Evolutionary conservation across 495 filamentous ascomycete species (phyloP).

Genomic region (Apiosordaria backusii): DNA sequence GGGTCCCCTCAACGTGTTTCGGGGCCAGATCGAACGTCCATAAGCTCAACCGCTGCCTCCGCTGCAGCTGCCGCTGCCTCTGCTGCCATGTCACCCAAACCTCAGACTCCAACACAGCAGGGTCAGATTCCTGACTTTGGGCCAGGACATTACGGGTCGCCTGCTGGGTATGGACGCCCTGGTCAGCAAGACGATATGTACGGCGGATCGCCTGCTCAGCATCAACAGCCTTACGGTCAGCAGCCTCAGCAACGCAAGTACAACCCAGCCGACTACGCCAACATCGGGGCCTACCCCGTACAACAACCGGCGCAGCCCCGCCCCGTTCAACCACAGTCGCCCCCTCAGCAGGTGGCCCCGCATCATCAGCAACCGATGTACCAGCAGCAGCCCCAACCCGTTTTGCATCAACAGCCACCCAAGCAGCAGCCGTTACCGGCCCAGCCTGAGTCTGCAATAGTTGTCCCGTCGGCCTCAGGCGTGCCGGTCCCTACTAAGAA

Average conservation of each 20-base stretch:
- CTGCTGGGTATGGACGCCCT: slow-evolving; percentile 37
- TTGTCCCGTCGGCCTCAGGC: slow-evolving; percentile 28
- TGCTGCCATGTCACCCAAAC: slow-evolving; percentile 42
- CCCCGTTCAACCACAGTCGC: slow-evolving; percentile 30
- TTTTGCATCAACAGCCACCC: slow-evolving; percentile 28
- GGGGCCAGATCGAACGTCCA: slow-evolving; percentile 42
- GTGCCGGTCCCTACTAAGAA: slow-evolving; percentile 44
- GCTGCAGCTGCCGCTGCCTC: slow-evolving; percentile 43
- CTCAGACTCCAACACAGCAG: slow-evolving; percentile 26
- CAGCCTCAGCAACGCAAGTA: slow-evolving; percentile 59
- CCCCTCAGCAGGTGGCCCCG: slow-evolving; percentile 20
- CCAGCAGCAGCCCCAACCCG: slow-evolving; percentile 28
- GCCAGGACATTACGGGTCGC: slow-evolving; percentile 37
- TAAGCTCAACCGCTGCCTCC: slow-evolving; percentile 39
- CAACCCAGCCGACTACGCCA: slow-evolving; percentile 68
- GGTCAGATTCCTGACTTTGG: slow-evolving; percentile 37
- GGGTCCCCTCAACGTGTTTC: slow-evolving; percentile 41
- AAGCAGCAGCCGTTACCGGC: slow-evolving; percentile 42
- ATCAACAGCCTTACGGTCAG: slow-evolving; percentile 41
- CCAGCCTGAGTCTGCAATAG: slow-evolving; percentile 27
- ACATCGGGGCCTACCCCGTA: slow-evolving; percentile 50
- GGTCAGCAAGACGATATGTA: slow-evolving; percentile 45
- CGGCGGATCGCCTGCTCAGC: slow-evolving; percentile 45
- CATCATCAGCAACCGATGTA: slow-evolving; percentile 40
- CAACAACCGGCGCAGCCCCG: slow-evolving; percentile 39